Base-by-base conservation (phyloP, 1,139 yeast species). In the Meyerozyma elateridarum region DNA sequence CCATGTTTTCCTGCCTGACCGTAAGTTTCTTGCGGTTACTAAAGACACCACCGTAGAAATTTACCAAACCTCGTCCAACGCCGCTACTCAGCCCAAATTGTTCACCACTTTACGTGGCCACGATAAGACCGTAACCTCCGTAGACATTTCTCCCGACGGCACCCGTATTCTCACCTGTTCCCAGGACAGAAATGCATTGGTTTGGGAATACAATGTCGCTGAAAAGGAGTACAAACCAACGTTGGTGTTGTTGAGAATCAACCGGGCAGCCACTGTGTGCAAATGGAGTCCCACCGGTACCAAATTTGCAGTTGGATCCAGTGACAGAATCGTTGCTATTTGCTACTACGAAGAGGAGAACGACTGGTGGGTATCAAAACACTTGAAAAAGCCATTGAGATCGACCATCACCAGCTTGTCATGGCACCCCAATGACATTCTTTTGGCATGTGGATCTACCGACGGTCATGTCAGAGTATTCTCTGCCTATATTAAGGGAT, bases 311-410 rank as follows among this genome's bases (percentile, higher is more conserved):
- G 97, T 91, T 28, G 98, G 97, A 0, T 85, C 96, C 4, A 85
- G 95, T 35, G 97, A 96, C 35, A 70, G 97, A 36, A 81, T 85
- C 40, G 82, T 93, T 57, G 96, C 98, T 12, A 84, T 93, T 31
- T 93, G 98, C 64, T 91, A 89, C 62, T 91, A 85, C 57, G 98
- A 93, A 58, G 84, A 73, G 41, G 96, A 89, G 51, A 91, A 91
- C 57, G 95, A 93, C 56, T 93, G 99, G 99, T 93, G 99, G 99
- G 89, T 91, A 33, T 87, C 97, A 14, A 91, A 89, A 61, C 98
- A 91, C 62, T 77, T 93, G 61, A 88, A 88, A 68, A 87, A 85
- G 60, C 96, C 96, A 12, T 70, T 89, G 47, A 82, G 84, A 54
- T 85, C 96, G 8, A 87, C 97, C 26, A 74, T 91, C 45, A 73